Conservation (phyloP, 371 early-diverging fungal genomes). For the Amoeboaphelidium protococcarum region DNA sequence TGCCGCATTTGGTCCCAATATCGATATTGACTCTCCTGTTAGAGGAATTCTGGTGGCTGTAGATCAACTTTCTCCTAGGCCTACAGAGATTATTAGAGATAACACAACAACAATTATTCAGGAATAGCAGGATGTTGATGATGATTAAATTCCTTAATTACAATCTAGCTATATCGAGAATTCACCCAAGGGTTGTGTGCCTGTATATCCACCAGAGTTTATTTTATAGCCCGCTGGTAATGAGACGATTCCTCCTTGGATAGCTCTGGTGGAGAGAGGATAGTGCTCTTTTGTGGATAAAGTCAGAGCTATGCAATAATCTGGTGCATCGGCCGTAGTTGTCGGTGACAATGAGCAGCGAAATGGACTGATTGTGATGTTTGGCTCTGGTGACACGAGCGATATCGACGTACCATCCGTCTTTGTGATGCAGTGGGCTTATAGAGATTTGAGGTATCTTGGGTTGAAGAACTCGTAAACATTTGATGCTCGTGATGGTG, state of each 20-base stretch:
- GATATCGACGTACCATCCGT: background rate
- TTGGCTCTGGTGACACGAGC: background rate
- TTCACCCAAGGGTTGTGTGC: no score
- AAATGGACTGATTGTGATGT: background rate
- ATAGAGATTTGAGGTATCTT: background rate
- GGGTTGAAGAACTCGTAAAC: background rate
- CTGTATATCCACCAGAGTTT: no score
- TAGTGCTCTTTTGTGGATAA: background rate
- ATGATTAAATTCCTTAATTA: no score
- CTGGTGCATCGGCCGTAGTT: background rate
- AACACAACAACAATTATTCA: background rate
- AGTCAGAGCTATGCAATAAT: background rate
- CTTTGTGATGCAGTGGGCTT: background rate
- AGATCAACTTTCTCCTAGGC: no score
- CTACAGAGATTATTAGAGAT: background rate
- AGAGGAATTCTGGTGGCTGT: background rate
- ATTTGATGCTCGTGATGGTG: background rate
- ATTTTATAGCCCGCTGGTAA: no score
- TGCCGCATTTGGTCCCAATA: background rate
- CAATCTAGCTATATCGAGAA: no score
- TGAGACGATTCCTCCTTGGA: background rate
- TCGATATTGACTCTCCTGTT: no score
- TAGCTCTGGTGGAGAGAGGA: background rate
- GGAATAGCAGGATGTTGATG: no score
- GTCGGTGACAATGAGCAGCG: background rate